phyloP scores from a whole-genome alignment of 108 stramenopile species.

The Pinguiococcus pyrenoidosus region DNA sequence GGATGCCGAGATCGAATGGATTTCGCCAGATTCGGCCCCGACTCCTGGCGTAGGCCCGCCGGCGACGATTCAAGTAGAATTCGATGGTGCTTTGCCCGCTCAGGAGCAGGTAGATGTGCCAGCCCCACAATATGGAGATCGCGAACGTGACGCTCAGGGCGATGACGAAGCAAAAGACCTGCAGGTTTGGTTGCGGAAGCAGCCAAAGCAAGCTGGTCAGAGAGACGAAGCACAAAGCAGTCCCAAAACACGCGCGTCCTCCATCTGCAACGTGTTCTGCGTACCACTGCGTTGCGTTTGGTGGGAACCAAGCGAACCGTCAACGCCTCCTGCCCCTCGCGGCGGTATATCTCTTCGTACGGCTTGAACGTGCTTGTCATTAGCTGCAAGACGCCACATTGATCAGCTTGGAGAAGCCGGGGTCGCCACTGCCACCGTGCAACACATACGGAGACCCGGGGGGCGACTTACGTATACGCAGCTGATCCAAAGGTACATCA shows the following conservation, averaged over 20 bases:
- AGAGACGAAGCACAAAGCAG: not conserved
- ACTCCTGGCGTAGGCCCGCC: slow-evolving; percentile 10
- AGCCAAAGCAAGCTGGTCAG: not conserved
- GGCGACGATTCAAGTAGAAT: slow-evolving; percentile 24
- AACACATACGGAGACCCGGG: not conserved
- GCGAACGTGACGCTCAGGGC: slow-evolving; percentile 19
- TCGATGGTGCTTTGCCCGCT: slow-evolving; percentile 34
- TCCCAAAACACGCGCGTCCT: too few relatives aligned
- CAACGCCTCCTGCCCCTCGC: too few relatives aligned
- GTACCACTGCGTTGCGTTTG: too few relatives aligned
- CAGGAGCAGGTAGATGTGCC: slow-evolving; percentile 24
- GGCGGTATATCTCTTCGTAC: not conserved
- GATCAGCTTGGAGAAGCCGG: not conserved
- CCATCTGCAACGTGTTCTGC: too few relatives aligned
- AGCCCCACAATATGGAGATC: slow-evolving; percentile 11
- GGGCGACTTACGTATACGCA: slow-evolving; percentile 25
- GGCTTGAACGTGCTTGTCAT: not conserved
- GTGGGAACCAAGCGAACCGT: too few relatives aligned
- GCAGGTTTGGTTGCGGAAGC: too few relatives aligned
- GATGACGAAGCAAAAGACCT: slow-evolving; percentile 17
- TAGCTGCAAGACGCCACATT: not conserved
- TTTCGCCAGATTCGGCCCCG: slow-evolving; percentile 10
- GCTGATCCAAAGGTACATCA: slow-evolving; percentile 27
- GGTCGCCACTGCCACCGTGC: not conserved
- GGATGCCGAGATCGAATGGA: slow-evolving; percentile 25